Percentiles rank a stretch among this genome's conserved stretches.
Conservation (phyloP, 352 stramenopile genomes). For the Globisporangium barbulae region DNA sequence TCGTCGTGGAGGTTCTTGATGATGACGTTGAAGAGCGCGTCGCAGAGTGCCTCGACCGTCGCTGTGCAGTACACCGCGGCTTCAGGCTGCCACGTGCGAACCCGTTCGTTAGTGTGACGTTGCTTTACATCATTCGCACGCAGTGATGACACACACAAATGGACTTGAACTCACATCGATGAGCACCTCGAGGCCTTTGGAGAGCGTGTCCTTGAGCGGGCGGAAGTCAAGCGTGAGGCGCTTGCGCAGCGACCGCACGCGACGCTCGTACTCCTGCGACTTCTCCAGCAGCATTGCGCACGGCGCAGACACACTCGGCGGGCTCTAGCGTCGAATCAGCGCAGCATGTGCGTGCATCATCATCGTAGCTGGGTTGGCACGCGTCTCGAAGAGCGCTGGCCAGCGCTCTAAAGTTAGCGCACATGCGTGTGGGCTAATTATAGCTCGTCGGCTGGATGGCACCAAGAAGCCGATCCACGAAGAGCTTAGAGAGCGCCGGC, state of each 20-base stretch:
- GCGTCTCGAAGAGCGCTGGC: background rate
- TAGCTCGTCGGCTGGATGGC: background rate
- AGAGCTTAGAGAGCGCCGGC: too few relatives aligned
- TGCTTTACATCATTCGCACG: too few relatives aligned
- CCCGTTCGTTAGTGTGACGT: background rate
- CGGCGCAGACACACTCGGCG: background rate
- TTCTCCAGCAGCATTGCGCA: slow-evolving; percentile 22
- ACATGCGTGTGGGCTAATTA: background rate
- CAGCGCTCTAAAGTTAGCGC: background rate
- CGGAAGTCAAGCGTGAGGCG: slow-evolving; percentile 56
- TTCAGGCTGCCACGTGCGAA: slow-evolving; percentile 27
- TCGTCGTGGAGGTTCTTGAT: slow-evolving; percentile 42
- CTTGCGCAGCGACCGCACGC: slow-evolving; percentile 42
- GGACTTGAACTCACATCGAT: slow-evolving; percentile 31
- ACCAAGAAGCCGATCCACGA: background rate
- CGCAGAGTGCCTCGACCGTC: slow-evolving; percentile 49
- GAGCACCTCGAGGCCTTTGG: slow-evolving; percentile 41
- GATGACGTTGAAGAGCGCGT: slow-evolving; percentile 44
- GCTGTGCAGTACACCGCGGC: slow-evolving; percentile 51
- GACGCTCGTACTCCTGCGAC: slow-evolving; percentile 35
- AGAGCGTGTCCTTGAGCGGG: slow-evolving; percentile 42
- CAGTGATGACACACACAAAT: background rate
- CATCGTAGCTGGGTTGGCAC: background rate
- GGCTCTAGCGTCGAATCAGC: background rate
- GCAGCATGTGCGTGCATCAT: background rate